Base-by-base conservation (phyloP, 306 rosid species). In the Corylus americana region DNA sequence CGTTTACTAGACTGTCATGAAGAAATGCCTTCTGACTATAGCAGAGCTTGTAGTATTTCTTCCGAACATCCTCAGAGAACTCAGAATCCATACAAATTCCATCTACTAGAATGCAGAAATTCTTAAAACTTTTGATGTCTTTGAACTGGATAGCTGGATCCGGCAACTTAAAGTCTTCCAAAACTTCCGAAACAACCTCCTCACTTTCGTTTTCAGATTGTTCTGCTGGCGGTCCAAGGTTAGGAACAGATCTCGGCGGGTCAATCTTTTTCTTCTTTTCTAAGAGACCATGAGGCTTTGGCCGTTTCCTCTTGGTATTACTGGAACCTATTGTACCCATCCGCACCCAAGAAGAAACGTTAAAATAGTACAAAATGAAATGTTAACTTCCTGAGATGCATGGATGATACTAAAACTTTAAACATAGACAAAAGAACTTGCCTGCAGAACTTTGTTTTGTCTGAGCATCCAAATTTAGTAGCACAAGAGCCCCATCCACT, bases 31-130 rank as follows among this genome's bases (percentile, higher is more conserved):
- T 88, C 64, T 94, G 97, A 51, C 91, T 85, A 78, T 77, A 74
- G 70, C 98, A 94, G 27, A 94, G 93, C 63, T 70, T 89, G 81
- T 85, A 94, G 88, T 94, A 94, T 77, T 79, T 92, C 75, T 58
- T 85, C 70, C 93, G 70, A 64, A 83, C 77, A 67, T 88, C 94
- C 3, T 71, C 73, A 0, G 95, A 78, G 66, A 94, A 48, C 79
- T 91, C 93, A 11, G 82, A 72, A 53, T 94, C 94, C 74, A 94
- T 79, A 62, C 79, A 35, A 62, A 81, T 57, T 42, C 97, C 97
- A 73, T 85, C 83, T 4, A 92, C 84, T 57, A 87, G 18, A 69
- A 94, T 83, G 55, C 70, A 70, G 81, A 94, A 94, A 78, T 86
- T 84, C 74, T 85, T 84, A 39, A 87, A 84, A 42, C 84, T 53